Percentiles rank a stretch among this genome's conserved stretches.
Evolutionary conservation across 2,329 filamentous ascomycete genomes (phyloP).

Genomic region (Madurella mycetomatis): DNA sequence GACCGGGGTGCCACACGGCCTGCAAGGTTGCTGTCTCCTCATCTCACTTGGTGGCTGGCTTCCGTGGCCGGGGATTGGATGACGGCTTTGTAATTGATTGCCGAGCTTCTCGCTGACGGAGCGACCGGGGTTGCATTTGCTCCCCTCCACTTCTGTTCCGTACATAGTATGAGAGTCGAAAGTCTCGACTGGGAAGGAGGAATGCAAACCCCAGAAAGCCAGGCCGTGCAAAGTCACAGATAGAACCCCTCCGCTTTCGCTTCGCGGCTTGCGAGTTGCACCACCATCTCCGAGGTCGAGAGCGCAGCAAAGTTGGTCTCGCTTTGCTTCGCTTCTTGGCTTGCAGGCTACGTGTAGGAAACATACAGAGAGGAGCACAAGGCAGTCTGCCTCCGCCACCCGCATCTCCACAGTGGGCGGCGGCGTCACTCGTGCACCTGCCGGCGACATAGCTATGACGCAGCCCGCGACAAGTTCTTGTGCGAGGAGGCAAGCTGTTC

Average conservation of each 20-base stretch:
- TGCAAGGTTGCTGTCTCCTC: conserved; percentile 19
- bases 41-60: conserved; percentile 18
- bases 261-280: too few species aligned
- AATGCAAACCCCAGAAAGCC: background rate
- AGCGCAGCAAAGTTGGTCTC: too few species aligned
- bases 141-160: background rate
- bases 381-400: too few species aligned
- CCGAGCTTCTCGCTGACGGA: conserved; percentile 7
- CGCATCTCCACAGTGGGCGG: too few species aligned
- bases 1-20: conserved; percentile 17
- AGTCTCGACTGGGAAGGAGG: background rate
- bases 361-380: too few species aligned
- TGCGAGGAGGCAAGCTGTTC: background rate
- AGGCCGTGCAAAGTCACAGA: background rate
- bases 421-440: background rate
- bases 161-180: background rate
- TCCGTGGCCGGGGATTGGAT: conserved; percentile 9
- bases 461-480: background rate
- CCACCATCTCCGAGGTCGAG: too few species aligned
- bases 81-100: conserved; percentile 1
- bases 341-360: too few species aligned
- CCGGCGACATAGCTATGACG: conserved; percentile 3
- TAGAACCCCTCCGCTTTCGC: too few species aligned
- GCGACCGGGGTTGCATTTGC: background rate
- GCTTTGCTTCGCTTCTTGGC: too few species aligned